phyloP scores from a whole-genome alignment of 164 flowering plant species.

The Annona cherimola region DNA sequence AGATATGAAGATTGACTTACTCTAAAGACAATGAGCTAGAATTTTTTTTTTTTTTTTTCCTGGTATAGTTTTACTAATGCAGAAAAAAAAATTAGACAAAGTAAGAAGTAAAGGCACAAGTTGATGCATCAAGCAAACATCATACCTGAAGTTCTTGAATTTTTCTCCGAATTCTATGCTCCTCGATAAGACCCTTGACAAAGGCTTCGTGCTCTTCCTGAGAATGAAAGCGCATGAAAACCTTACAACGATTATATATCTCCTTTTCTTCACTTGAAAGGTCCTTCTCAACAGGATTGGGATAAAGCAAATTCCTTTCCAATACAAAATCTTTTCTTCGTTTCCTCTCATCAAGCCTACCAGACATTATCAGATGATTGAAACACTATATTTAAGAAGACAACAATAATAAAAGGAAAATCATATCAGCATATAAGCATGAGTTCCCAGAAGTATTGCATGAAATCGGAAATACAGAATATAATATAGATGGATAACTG shows the following conservation, averaged over 20 bases:
- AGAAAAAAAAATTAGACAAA: background rate
- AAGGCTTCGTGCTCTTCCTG: slow-evolving; percentile 74
- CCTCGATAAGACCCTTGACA: slow-evolving; percentile 56
- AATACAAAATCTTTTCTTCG: slow-evolving; percentile 85
- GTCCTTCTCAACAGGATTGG: slow-evolving; percentile 63
- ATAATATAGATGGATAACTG: background rate
- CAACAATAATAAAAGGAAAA: background rate
- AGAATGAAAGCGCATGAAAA: slow-evolving; percentile 80
- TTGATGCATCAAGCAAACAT: background rate
- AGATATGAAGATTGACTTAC: background rate
- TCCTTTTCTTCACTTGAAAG: slow-evolving; percentile 71
- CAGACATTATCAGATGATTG: slow-evolving; percentile 2
- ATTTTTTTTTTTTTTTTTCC: too few species aligned
- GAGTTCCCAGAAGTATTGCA: background rate
- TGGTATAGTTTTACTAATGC: background rate
- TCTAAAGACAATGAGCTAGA: too few species aligned
- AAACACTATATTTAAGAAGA: background rate
- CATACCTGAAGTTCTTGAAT: slow-evolving; percentile 83
- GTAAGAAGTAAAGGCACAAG: background rate
- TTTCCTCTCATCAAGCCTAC: slow-evolving; percentile 97
- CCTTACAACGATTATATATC: slow-evolving; percentile 55
- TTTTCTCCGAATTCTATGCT: slow-evolving; percentile 60
- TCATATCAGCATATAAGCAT: background rate
- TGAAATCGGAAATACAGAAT: background rate
- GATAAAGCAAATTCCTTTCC: slow-evolving; percentile 74